Conservation (phyloP, 2,329 filamentous ascomycete species). For the Verticillium nonalfalfae region DNA sequence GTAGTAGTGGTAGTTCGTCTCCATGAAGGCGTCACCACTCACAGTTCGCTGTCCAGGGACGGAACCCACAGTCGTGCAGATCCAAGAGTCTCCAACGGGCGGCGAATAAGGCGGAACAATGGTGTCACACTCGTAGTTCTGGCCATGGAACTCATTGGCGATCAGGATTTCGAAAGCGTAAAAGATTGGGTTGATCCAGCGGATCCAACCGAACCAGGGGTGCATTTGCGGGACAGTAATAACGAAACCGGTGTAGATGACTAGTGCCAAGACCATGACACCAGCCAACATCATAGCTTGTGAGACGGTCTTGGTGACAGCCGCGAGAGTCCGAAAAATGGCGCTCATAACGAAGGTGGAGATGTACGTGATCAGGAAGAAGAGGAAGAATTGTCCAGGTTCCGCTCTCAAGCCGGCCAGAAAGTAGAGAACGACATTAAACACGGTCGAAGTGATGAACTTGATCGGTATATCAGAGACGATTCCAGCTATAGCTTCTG, state of each 20-base stretch:
- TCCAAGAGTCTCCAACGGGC: conserved; percentile 36
- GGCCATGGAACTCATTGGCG: conserved; percentile 64
- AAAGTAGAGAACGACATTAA: conserved; percentile 55
- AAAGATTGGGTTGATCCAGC: conserved; percentile 66
- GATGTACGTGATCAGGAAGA: conserved; percentile 62
- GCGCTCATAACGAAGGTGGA: conserved; percentile 68
- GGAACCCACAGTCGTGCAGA: conserved; percentile 49
- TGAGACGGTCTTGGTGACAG: conserved; percentile 59
- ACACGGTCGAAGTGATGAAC: conserved; percentile 39
- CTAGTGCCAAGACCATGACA: conserved; percentile 51
- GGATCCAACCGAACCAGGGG: conserved; percentile 70
- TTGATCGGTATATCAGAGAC: conserved; percentile 53
- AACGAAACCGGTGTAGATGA: conserved; percentile 55
- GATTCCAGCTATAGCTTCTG: conserved; percentile 49
- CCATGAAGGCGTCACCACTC: conserved; percentile 55
- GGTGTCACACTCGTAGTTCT: conserved; percentile 47
- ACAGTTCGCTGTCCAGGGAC: conserved; percentile 46
- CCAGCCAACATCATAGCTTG: conserved; percentile 49
- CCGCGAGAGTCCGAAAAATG: conserved; percentile 68
- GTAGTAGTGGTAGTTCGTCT: conserved; percentile 47
- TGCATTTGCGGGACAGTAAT: conserved; percentile 52
- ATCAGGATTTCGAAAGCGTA: conserved; percentile 70
- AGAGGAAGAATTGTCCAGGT: conserved; percentile 68
- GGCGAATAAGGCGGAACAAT: conserved; percentile 41
- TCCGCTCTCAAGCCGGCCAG: conserved; percentile 47